These are phyloP conservation scores for Mycena citricolor DNA, from an alignment of 1,284 basidiomycete genomes.

Conservation along the genomic window DNA sequence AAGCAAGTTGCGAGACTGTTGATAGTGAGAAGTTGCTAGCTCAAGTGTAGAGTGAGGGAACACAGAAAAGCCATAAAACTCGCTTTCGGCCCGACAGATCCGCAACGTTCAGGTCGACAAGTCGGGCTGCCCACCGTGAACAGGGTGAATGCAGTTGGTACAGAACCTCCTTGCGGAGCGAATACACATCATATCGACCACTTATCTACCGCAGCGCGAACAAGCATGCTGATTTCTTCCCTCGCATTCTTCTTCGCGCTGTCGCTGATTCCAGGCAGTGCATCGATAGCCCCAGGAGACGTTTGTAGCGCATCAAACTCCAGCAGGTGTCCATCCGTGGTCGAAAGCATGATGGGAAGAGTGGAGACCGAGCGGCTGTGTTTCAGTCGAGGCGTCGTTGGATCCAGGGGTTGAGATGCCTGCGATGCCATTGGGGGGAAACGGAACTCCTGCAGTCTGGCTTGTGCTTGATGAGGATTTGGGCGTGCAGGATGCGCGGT, in stretches of 20 bases:
- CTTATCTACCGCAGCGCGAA: conserved; percentile 68
- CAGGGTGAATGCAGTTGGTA: too few species aligned
- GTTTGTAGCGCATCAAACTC: conserved; percentile 77
- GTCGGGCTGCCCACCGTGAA: too few species aligned
- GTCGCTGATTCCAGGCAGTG: conserved; percentile 71
- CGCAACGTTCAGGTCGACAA: too few species aligned
- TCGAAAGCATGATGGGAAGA: conserved; percentile 48
- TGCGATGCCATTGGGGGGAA: conserved; percentile 27
- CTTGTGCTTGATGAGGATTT: conserved; percentile 32
- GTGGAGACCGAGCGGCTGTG: conserved; percentile 23
- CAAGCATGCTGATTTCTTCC: conserved; percentile 67
- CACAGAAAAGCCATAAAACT: too few species aligned
- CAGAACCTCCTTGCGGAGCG: too few species aligned
- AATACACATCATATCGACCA: conserved; percentile 72
- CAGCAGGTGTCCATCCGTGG: conserved; percentile 71
- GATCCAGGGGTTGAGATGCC: conserved; percentile 17
- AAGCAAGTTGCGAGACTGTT: too few species aligned
- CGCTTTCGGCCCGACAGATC: too few species aligned
- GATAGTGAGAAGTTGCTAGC: too few species aligned
- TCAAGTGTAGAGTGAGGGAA: too few species aligned
- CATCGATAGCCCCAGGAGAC: conserved; percentile 66
- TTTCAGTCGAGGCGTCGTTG: conserved; percentile 19
- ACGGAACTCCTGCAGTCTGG: conserved; percentile 34
- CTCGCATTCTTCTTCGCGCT: conserved; percentile 79
- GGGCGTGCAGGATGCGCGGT: conserved; percentile 16